Base-by-base conservation (phyloP, 2,329 filamentous ascomycete species). In the Fusarium subglutinans region DNA sequence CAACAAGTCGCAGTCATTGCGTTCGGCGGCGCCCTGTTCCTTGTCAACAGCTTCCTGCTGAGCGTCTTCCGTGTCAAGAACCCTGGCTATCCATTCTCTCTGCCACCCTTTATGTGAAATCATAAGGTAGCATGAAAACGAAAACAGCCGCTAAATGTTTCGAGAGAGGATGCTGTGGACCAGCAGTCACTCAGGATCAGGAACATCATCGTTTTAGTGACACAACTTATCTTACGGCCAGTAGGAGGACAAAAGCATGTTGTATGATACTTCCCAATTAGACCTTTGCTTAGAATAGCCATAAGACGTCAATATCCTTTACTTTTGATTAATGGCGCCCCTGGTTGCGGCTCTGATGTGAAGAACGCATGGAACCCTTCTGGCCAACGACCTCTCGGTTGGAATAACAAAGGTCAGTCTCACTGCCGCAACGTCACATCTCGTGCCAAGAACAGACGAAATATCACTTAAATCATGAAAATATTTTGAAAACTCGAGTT, bases 21-120 rank as follows among this genome's bases (percentile, higher is more conserved):
- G 48, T 98, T 95, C 93, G 91, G 90, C 26, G 90, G 86, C 51
- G 86, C 96, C 37, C 84, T 98, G 64, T 91, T 98, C 77, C 84
- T 93, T 73, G 90, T 95, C 84, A 98, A 98, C 87, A 97, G 95
- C 86, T 96, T 98, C 85, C 87, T 99, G 73, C 89, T 99, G 75
- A 98, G 94, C 83, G 87, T 98, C 72, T 99, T 99, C 89, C 91
- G 95, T 78, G 87, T 93, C 78, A 99, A 99, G 91, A 99, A 98
- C 81, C 91, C 91, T 40, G 94, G 94, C 30, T 99, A 99, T 84
- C 95, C 95, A 22, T 98, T 98, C 85, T 95, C 91, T 80, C 88
- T 99, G 70, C 96, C 96, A 63, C 96, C 96, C 17, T 98, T 99
- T 83, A 87, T 91, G 84, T 91, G 83, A 79, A 79, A 68, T n/a